Evolutionary conservation across 2,329 filamentous ascomycete genomes (phyloP), one percentile per base, ranked within the genome.

Genomic region (Gnomoniopsis sp.): DNA sequence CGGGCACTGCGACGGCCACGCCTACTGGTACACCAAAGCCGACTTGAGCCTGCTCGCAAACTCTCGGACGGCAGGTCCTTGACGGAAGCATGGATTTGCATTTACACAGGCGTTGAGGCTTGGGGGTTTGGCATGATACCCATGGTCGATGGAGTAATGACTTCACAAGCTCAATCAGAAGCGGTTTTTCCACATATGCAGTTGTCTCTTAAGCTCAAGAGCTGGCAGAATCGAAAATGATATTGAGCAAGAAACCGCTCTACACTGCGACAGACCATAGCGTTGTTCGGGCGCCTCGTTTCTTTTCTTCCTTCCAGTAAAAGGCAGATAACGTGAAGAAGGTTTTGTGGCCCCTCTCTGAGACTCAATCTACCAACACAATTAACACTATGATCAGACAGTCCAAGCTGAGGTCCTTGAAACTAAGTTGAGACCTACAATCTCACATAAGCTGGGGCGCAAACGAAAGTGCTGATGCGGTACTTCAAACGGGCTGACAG

Each of bases 11-110:
- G 23, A 43, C 53, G n/a, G 56, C 53, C 19, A 33, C 50, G 11
- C 44, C 41, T 34, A 55, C 52, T 15, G 57, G 57, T 4, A 55
- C 57, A 14, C 47, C 65, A 23, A 71, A 69, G 10, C 68, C 70
- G 47, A 68, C 67, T n/a, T 70, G 38, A 63, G n/a, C 6, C 14
- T 30, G 43, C 34, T 6, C 26, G 7, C 15, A n/a, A 2, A 34
- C n/a, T 17, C 6, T 48, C 30, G 19, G 38, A 2, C 8, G 26
- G 6, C 12, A 15, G 6, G n/a, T 30, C 43, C 11, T 38, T 36
- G 26, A 48, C 11, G 22, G 41, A 19, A 48, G 8, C n/a, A 17
- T n/a, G 7, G 11, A 33, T 46, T 43, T 34, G 26, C 10, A n/a
- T 43, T 43, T 47, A 15, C 22, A 33, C 33, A 19, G 54, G 53